Conservation (phyloP, 1,284 basidiomycete genomes). For the Rhodofomes roseus region DNA sequence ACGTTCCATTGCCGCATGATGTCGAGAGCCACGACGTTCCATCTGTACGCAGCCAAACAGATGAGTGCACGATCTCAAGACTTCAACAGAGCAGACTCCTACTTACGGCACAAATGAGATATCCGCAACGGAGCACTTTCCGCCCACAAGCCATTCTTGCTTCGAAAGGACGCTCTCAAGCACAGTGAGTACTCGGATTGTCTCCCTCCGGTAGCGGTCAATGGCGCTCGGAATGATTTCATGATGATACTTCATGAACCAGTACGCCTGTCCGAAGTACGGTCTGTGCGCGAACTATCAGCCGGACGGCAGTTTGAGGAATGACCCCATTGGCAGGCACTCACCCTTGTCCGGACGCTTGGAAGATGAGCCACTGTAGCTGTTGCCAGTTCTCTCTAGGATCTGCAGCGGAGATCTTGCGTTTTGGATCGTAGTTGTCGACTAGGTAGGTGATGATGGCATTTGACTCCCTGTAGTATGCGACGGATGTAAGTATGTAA, state of each 20-base stretch:
- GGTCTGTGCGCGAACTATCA: slow-evolving; percentile 7
- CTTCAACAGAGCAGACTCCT: neutral
- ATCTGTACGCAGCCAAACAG: neutral
- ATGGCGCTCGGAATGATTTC: slow-evolving; percentile 24
- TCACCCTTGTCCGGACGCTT: slow-evolving; percentile 22
- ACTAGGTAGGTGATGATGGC: slow-evolving; percentile 28
- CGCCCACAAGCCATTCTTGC: slow-evolving; percentile 18
- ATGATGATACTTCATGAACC: slow-evolving; percentile 22
- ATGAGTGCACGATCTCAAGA: too few relatives aligned
- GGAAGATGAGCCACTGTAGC: slow-evolving; percentile 22
- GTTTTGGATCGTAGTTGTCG: slow-evolving; percentile 13
- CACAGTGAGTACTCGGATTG: slow-evolving; percentile 26
- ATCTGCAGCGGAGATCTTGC: slow-evolving; percentile 14
- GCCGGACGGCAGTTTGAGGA: too few relatives aligned
- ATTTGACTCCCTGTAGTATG: slow-evolving; percentile 24
- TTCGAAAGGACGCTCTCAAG: slow-evolving; percentile 22
- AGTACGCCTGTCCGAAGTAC: slow-evolving; percentile 21
- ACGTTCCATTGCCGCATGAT: slow-evolving; percentile 10
- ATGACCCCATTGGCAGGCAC: neutral
- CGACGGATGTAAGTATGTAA: neutral
- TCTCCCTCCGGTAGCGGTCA: slow-evolving; percentile 29
- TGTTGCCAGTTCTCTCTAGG: slow-evolving; percentile 14
- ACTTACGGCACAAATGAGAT: slow-evolving; percentile 17
- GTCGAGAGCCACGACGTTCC: neutral
- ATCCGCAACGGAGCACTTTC: slow-evolving; percentile 14